phyloP scores from a whole-genome alignment of 305 asterid species.

The Solanum hybrid region DNA sequence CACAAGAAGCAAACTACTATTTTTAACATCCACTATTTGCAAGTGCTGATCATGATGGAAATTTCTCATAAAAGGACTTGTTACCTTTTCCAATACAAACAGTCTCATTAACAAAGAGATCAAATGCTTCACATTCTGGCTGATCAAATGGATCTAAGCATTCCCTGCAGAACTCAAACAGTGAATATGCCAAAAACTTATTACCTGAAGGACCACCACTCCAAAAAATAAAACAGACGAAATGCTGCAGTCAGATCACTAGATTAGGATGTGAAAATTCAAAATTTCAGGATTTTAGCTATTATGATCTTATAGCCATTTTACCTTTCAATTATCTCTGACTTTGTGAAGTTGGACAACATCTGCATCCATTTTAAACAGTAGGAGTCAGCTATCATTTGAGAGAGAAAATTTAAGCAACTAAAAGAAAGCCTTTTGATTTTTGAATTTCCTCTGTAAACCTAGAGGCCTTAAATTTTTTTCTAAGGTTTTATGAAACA shows the following conservation, averaged over 20 bases:
- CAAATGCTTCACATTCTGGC: conserved; percentile 87
- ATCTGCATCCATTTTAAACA: conserved; percentile 36
- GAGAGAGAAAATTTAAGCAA: not conserved
- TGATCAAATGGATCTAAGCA: conserved; percentile 82
- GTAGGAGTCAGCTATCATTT: conserved; percentile 15
- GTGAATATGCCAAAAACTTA: not conserved
- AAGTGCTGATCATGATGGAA: not conserved
- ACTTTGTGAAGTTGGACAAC: conserved; percentile 55
- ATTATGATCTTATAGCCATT: not conserved
- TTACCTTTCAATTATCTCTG: conserved; percentile 78
- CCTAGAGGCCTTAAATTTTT: not conserved
- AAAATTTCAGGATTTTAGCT: not conserved
- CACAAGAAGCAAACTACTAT: not conserved
- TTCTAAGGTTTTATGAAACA: not conserved
- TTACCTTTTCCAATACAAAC: conserved; percentile 77
- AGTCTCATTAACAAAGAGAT: conserved; percentile 69
- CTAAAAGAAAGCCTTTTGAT: not conserved
- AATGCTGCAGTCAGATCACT: not conserved
- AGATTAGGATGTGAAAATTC: not conserved
- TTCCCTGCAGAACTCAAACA: conserved; percentile 41
- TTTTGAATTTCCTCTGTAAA: not conserved
- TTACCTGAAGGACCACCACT: not conserved
- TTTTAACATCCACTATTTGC: not conserved
- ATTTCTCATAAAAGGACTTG: not conserved
- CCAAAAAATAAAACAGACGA: not conserved